Conservation (phyloP, 2,329 filamentous ascomycete genomes). For the Xylaria sp. region DNA sequence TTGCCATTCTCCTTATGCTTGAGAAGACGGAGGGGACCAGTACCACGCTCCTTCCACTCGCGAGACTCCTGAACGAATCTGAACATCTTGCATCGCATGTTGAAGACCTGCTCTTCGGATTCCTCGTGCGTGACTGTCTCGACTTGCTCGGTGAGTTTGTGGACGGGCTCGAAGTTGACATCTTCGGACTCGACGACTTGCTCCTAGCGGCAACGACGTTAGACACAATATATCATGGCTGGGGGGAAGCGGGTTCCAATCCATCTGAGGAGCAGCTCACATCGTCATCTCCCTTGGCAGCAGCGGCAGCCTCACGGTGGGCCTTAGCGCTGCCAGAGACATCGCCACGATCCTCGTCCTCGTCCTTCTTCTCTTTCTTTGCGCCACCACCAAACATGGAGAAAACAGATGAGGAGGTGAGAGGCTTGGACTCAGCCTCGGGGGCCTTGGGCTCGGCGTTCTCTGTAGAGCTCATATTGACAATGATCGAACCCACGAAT, state of each 20-base stretch:
- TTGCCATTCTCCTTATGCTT: conserved; percentile 99
- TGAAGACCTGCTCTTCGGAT: conserved; percentile 96
- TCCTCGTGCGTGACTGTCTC: conserved; percentile 99
- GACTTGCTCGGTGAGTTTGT: conserved; percentile 95
- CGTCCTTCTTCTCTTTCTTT: conserved; percentile 95
- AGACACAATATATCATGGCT: conserved; percentile 20
- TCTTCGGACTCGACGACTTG: conserved; percentile 88
- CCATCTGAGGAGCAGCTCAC: conserved; percentile 52
- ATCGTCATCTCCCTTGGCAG: conserved; percentile 65
- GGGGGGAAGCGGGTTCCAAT: background rate
- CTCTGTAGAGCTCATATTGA: conserved; percentile 62
- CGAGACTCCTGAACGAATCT: conserved; percentile 91
- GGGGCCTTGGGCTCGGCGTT: conserved; percentile 63
- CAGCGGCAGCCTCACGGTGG: conserved; percentile 71
- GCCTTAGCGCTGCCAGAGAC: conserved; percentile 90
- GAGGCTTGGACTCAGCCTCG: conserved; percentile 54
- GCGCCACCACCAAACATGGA: conserved; percentile 98
- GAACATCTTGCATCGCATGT: conserved; percentile 99
- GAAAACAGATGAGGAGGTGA: conserved; percentile 78
- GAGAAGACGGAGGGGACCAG: conserved; percentile 92
- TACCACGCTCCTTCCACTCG: conserved; percentile 99
- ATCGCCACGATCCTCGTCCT: conserved; percentile 83
- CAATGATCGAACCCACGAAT: conserved; percentile 15
- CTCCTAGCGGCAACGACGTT: conserved; percentile 53
- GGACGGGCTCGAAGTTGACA: conserved; percentile 96